Percentiles rank a stretch among this genome's conserved stretches.
phyloP scores from a whole-genome alignment of 129 eudicot species.

The Chrysanthemum seticuspe region DNA sequence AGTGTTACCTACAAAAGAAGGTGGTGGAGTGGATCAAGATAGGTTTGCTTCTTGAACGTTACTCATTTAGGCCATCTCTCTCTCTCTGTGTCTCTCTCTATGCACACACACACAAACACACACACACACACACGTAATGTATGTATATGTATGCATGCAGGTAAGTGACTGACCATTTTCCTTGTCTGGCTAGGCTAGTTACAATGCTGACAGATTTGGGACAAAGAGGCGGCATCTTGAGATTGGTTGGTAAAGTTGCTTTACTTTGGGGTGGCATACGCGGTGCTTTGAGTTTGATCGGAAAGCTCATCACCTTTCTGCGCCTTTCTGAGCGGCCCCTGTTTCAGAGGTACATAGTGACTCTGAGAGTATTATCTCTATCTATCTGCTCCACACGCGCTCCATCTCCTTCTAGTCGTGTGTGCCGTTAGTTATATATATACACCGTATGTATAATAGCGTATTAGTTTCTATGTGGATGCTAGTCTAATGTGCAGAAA shows the following conservation, averaged over 20 bases:
- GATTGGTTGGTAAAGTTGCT: slow-evolving; percentile 74
- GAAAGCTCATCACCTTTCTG: slow-evolving; percentile 74
- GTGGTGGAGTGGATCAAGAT: slow-evolving; percentile 86
- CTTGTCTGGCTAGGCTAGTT: slow-evolving; percentile 64
- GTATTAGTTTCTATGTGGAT: slow-evolving; percentile 9
- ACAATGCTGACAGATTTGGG: slow-evolving; percentile 83
- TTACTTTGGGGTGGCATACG: slow-evolving; percentile 98
- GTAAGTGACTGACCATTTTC: slow-evolving; percentile 14
- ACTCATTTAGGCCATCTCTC: background rate
- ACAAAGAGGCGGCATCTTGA: slow-evolving; percentile 86
- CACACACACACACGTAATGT: background rate
- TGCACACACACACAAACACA: too few species aligned
- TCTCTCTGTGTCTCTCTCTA: too few species aligned
- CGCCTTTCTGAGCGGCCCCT: slow-evolving; percentile 75
- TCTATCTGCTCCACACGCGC: background rate
- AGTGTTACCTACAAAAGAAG: slow-evolving; percentile 80
- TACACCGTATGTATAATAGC: background rate
- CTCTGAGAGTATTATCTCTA: background rate
- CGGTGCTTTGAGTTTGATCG: slow-evolving; percentile 92
- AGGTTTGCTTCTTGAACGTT: slow-evolving; percentile 43
- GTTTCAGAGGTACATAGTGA: slow-evolving; percentile 60
- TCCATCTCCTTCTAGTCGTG: background rate
- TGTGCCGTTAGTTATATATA: background rate
- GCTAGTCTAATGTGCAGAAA: slow-evolving; percentile 1
- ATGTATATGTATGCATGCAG: background rate